phyloP scores from a whole-genome alignment of 2,329 filamentous ascomycete genomes.

The Fusarium xylarioides region DNA sequence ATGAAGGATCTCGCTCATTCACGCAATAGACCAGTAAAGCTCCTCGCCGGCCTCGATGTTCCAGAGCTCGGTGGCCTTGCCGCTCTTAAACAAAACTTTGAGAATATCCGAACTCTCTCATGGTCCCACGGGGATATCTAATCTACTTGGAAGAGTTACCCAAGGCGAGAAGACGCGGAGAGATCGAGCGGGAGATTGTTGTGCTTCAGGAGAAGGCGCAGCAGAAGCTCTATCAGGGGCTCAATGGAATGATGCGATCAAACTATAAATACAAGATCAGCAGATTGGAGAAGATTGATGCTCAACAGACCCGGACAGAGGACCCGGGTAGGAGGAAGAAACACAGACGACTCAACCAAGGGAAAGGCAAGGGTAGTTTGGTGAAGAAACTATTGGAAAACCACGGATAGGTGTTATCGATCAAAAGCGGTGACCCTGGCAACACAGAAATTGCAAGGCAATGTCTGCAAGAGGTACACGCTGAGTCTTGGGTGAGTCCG shows the following conservation, averaged over 20 bases:
- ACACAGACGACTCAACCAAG: not conserved
- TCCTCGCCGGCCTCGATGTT: too few relatives aligned
- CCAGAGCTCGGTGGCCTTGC: too few relatives aligned
- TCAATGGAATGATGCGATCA: rapidly evolving
- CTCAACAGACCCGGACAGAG: not conserved
- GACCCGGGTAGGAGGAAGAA: not conserved
- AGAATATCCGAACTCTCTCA: too few relatives aligned
- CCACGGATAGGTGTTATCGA: not conserved
- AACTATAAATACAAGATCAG: not conserved
- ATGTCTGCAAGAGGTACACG: too few relatives aligned
- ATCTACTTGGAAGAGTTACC: too few relatives aligned
- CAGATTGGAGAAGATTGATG: not conserved
- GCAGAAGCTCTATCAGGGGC: not conserved
- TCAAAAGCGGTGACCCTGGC: not conserved
- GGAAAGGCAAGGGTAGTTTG: not conserved
- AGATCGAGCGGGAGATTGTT: not conserved
- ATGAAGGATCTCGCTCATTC: too few relatives aligned
- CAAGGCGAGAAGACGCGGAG: rapidly evolving
- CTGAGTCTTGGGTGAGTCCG: too few relatives aligned
- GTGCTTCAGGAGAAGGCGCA: not conserved
- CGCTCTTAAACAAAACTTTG: too few relatives aligned
- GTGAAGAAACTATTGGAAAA: not conserved
- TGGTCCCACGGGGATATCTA: too few relatives aligned
- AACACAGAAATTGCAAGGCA: too few relatives aligned
- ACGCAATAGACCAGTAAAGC: too few relatives aligned